Conservation (phyloP, 257 asterid genomes). For the Phtheirospermum japonicum region DNA sequence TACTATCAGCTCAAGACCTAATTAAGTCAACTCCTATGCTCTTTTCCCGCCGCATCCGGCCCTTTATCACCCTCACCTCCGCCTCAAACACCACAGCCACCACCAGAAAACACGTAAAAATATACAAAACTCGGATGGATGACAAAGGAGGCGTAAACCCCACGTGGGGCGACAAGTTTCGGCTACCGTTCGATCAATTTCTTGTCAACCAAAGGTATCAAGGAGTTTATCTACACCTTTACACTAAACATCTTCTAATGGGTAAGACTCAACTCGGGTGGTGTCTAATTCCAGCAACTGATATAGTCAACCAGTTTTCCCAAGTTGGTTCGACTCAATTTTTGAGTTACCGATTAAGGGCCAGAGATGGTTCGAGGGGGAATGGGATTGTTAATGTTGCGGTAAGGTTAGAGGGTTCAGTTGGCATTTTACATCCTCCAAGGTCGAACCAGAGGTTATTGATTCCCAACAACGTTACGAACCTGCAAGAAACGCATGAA, state of each 20-base stretch:
- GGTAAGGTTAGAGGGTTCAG: constrained; percentile 32
- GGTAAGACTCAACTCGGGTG: constrained; percentile 47
- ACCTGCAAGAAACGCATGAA: constrained; percentile 14
- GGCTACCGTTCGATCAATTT: constrained; percentile 27
- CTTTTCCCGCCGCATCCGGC: constrained; percentile 35
- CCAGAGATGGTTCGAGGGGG: constrained; percentile 47
- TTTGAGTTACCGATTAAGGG: constrained; percentile 41
- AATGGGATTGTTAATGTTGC: constrained; percentile 50
- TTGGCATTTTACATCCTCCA: constrained; percentile 8
- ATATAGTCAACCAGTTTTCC: constrained; percentile 25
- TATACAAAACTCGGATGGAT: constrained; percentile 36
- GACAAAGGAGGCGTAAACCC: constrained; percentile 38
- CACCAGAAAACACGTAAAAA: not conserved
- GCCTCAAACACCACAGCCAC: not conserved
- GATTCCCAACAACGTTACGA: not conserved
- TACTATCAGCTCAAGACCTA: constrained; percentile 49
- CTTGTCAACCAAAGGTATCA: constrained; percentile 32
- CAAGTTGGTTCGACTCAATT: constrained; percentile 36
- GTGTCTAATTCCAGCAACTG: constrained; percentile 47
- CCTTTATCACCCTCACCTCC: constrained; percentile 30
- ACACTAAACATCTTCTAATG: constrained; percentile 34
- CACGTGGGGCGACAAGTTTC: constrained; percentile 47
- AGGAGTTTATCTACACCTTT: constrained; percentile 38
- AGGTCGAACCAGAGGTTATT: not conserved
- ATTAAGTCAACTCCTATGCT: constrained; percentile 13